A percentile compares a stretch with the other conserved stretches of the same genome.
phyloP scores from a whole-genome alignment of 176 grass and related monocot species.

The Echinochloa phyllopogon region DNA sequence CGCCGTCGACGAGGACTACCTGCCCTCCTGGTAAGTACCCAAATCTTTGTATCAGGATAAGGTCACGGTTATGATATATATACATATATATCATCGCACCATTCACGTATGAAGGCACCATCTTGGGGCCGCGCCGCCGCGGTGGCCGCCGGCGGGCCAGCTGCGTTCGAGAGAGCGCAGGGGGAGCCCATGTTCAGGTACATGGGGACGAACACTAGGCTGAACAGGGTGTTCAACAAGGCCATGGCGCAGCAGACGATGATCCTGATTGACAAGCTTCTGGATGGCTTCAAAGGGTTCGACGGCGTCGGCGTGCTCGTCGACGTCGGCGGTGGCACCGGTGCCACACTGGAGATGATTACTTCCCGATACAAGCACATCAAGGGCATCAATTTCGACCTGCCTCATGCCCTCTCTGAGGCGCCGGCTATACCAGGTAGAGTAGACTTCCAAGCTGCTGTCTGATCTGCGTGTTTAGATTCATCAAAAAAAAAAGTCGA shows the following conservation, averaged over 20 bases:
- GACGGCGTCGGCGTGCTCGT: constrained; percentile 29
- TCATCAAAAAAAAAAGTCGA: background rate
- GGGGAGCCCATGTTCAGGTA: constrained; percentile 53
- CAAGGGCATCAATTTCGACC: constrained; percentile 50
- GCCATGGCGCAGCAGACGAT: constrained; percentile 49
- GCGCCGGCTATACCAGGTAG: background rate
- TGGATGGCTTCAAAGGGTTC: constrained; percentile 44
- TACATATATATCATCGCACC: background rate
- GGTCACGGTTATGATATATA: background rate
- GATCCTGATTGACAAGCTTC: constrained; percentile 39
- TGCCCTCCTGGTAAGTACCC: background rate
- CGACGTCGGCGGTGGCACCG: constrained; percentile 52
- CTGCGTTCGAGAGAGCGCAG: constrained; percentile 52
- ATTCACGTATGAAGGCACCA: background rate
- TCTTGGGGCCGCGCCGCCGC: constrained; percentile 45
- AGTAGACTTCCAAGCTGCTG: background rate
- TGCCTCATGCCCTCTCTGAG: constrained; percentile 45
- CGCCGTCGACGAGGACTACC: constrained; percentile 29
- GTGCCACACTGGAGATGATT: constrained; percentile 34
- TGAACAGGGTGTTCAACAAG: constrained; percentile 56
- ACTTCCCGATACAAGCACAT: constrained; percentile 29
- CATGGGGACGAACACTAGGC: constrained; percentile 27
- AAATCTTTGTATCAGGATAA: background rate
- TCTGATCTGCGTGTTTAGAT: background rate
- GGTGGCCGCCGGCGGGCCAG: constrained; percentile 31